phyloP scores from a whole-genome alignment of 2,329 filamentous ascomycete species.

The Calycina herbarum region DNA sequence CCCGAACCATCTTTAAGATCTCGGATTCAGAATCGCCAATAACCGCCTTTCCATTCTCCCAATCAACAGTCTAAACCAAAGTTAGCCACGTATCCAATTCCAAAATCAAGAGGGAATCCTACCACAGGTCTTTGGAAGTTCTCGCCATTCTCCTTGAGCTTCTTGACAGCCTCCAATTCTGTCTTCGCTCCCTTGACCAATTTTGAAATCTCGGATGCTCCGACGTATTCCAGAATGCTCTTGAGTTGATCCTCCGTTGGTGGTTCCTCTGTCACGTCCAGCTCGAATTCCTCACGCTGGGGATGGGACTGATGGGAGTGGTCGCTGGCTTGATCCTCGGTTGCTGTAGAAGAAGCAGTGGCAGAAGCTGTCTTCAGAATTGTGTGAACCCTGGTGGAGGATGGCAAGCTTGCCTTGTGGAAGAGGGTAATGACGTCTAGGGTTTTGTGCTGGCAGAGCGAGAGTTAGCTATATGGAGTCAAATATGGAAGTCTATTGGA shows the following conservation, averaged over 20 bases:
- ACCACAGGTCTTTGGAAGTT: slow-evolving; percentile 78
- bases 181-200: slow-evolving; percentile 74
- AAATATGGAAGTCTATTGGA: not conserved
- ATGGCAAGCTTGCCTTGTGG: slow-evolving; percentile 74
- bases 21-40: slow-evolving; percentile 81
- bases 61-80: slow-evolving; percentile 68
- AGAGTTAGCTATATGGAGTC: not conserved
- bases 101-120: slow-evolving; percentile 40
- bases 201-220: slow-evolving; percentile 57
- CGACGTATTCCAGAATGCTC: slow-evolving; percentile 82
- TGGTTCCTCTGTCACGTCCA: slow-evolving; percentile 76
- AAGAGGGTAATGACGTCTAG: slow-evolving; percentile 95
- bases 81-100: slow-evolving; percentile 30
- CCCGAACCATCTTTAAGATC: slow-evolving; percentile 77
- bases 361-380: slow-evolving; percentile 80
- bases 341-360: slow-evolving; percentile 65
- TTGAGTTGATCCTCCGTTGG: slow-evolving; percentile 82
- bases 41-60: slow-evolving; percentile 84
- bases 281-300: slow-evolving; percentile 69
- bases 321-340: slow-evolving; percentile 72
- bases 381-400: slow-evolving; percentile 71
- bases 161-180: slow-evolving; percentile 75
- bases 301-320: slow-evolving; percentile 58
- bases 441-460: slow-evolving; percentile 62
- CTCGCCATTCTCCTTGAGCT: slow-evolving; percentile 67